phyloP scores from a whole-genome alignment of 345 rosid genomes.

The Bruguiera sexangula region DNA sequence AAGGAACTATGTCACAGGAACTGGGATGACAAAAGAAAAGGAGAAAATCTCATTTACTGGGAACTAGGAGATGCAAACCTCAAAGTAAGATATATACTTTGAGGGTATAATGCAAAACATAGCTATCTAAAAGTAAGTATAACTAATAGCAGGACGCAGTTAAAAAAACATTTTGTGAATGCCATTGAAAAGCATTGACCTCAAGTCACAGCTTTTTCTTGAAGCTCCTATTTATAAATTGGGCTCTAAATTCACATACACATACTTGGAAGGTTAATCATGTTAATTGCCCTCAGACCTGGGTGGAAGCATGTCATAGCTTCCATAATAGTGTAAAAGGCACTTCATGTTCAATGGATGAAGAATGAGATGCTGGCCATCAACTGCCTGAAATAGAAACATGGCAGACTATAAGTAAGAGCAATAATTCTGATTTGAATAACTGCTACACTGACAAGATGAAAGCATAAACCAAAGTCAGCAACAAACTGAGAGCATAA shows the following conservation, averaged over 20 bases:
- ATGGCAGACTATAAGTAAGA: constrained; percentile 14
- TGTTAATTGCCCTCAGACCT: constrained; percentile 32
- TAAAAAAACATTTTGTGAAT: no score
- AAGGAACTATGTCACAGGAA: background rate
- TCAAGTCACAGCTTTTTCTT: no score
- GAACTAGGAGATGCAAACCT: background rate
- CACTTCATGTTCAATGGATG: constrained; percentile 83
- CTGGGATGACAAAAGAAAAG: background rate
- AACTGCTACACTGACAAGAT: no score
- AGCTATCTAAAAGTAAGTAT: background rate
- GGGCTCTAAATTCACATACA: background rate
- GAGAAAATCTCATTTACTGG: background rate
- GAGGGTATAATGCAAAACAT: background rate
- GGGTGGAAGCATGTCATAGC: constrained; percentile 66
- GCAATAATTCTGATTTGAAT: background rate
- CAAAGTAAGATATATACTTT: background rate
- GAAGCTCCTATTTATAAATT: no score
- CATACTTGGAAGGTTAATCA: background rate
- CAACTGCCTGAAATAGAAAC: constrained; percentile 63
- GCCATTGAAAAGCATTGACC: no score
- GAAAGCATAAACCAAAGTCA: no score
- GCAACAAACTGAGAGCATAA: background rate
- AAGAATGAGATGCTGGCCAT: constrained; percentile 89
- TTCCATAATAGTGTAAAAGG: constrained; percentile 84
- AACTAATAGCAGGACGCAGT: no score